Base-by-base conservation (phyloP, 345 rosid genomes). In the Iberis pinnata region DNA sequence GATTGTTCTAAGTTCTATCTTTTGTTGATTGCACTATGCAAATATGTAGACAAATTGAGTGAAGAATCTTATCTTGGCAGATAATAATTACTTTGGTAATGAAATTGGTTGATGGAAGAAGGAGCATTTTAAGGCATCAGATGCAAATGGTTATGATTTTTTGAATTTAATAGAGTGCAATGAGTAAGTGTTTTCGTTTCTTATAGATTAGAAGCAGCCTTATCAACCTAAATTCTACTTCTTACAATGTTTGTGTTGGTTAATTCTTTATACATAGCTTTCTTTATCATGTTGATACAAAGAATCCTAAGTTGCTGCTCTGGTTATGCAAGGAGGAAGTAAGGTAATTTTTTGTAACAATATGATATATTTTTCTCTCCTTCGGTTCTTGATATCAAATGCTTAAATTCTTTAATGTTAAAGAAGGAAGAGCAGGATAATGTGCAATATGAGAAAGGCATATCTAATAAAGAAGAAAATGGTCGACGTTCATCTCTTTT, bases 51-150 rank as follows among this genome's bases (percentile, higher is more conserved):
- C 17, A 3, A 4, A 0, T 50, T 11, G 9, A 50, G 52, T 53
- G 29, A 46, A 53, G 7, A 50, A 18, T 51, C 39, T 41, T 39
- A 35, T 37, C 32, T 51, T 42, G 38, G 20, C 64, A 86, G 97
- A 79, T 68, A 73, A 79, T 3, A 55, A 65, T 53, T 70, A 94
- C 22, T 79, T 80, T 71, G 94, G 88, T 37, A 71, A 75, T 68
- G 86, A 86, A 15, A 93, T 88, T 88, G 99, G 95, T 47, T 93
- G 99, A 97, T 88, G 97, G 99, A 88, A 76, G 71, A 89, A 79
- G 71, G 95, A 83, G 65, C 99, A 93, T 74, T 93, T 93, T 54
- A 86, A 83, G 68, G 95, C 95, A 49, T 81, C 99, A 15, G 99
- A 93, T 85, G 88, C 69, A 6, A 78, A 86, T 74, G 95, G 92